These are phyloP conservation scores for Leccinum subrobustum DNA, from an alignment of 1,284 basidiomycete species.

Conservation along the genomic window DNA sequence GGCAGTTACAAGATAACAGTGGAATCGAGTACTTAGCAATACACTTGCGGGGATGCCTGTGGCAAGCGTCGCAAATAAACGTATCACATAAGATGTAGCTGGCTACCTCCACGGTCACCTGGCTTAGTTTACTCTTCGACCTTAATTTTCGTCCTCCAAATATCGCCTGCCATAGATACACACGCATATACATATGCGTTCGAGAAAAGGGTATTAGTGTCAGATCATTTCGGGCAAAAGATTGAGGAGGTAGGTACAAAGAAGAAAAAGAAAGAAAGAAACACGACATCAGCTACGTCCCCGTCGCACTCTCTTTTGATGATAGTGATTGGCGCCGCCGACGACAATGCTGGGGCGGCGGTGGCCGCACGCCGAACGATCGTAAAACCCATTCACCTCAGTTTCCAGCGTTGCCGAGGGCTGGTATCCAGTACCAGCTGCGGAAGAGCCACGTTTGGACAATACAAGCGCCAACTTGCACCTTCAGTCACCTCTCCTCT, in stretches of 20 bases:
- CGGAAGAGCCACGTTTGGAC: neutral
- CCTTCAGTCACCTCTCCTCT: too few species aligned
- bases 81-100: neutral
- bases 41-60: neutral
- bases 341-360: neutral
- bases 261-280: slow-evolving; percentile 24
- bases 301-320: neutral
- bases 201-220: neutral
- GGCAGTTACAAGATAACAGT: neutral
- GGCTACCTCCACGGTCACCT: neutral
- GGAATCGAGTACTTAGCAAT: neutral
- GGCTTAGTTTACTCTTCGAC: neutral
- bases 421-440: neutral
- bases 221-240: neutral
- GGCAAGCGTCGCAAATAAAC: neutral
- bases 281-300: neutral
- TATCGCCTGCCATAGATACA: neutral
- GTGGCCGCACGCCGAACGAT: neutral
- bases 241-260: neutral
- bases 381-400: neutral
- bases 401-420: neutral
- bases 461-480: too few species aligned
- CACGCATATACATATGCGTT: too few species aligned
- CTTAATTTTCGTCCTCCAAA: neutral
- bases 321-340: neutral